Conservation (phyloP, 305 asterid species). For the Fraxinus angustifolia region DNA sequence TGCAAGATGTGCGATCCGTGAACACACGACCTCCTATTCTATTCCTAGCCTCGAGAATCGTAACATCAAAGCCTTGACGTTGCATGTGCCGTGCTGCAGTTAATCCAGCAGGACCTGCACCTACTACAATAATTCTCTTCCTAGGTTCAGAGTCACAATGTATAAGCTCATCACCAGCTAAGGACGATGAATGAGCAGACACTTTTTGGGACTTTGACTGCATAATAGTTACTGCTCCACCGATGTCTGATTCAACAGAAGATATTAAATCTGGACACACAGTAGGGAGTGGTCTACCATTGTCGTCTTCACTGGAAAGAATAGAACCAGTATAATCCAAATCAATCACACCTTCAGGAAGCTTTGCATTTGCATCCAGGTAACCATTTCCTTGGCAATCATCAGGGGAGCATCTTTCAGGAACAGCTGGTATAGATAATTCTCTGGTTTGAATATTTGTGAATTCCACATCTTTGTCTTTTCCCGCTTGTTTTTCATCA, state of each 20-base stretch:
- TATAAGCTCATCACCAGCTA: constrained; percentile 22
- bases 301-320: constrained; percentile 39
- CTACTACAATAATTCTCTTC: constrained; percentile 68
- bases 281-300: constrained; percentile 28
- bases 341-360: constrained; percentile 29
- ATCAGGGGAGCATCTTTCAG: constrained; percentile 30
- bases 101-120: constrained; percentile 99
- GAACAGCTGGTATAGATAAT: constrained; percentile 36
- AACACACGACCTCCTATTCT: constrained; percentile 97
- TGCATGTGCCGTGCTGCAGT: constrained; percentile 97
- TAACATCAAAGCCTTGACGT: constrained; percentile 89
- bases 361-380: constrained; percentile 27
- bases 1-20: constrained; percentile 80
- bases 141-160: constrained; percentile 39
- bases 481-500: constrained; percentile 38
- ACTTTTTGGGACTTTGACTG: constrained; percentile 33
- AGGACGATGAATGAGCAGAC: constrained; percentile 27
- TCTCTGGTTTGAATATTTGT: constrained; percentile 33
- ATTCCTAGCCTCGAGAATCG: constrained; percentile 92
- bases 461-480: constrained; percentile 28
- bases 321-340: constrained; percentile 30
- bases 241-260: constrained; percentile 26
- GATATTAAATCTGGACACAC: constrained; percentile 35
- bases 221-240: constrained; percentile 29
- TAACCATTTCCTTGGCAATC: constrained; percentile 38